These are phyloP conservation scores for Dichotomocladium elegans DNA, from an alignment of 371 early-diverging fungal genomes.

Conservation along the genomic window DNA sequence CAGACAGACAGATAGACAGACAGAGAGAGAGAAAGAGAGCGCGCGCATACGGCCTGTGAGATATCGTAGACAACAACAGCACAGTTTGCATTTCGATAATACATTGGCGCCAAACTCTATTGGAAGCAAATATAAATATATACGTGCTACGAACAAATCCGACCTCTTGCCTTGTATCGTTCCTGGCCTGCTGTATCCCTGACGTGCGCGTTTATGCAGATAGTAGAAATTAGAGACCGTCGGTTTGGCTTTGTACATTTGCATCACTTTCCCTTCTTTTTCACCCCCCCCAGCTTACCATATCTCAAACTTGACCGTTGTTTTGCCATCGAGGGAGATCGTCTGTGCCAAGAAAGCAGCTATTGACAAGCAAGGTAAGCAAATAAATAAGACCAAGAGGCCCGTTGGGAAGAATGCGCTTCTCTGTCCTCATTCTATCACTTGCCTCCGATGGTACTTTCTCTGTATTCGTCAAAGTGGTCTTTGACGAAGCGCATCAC, in stretches of 20 bases:
- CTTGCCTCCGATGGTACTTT: conserved; percentile 95
- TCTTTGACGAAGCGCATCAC: conserved; percentile 96
- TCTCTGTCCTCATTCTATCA: not conserved
- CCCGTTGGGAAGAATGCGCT: conserved; percentile 10
- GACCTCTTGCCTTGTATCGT: conserved; percentile 73
- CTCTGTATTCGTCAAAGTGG: conserved; percentile 96
- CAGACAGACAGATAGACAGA: not conserved
- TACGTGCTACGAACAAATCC: not conserved
- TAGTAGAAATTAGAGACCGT: not conserved
- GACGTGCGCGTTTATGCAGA: conserved; percentile 6
- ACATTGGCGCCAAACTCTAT: conserved; percentile 97
- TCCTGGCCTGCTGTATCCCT: conserved; percentile 97
- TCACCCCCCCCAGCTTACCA: no score
- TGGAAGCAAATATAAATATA: not conserved
- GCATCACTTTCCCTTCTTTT: no score
- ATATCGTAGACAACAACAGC: conserved; percentile 98
- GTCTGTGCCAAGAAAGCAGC: conserved; percentile 85
- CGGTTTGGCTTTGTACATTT: no score
- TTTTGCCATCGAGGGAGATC: conserved; percentile 64
- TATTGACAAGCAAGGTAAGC: conserved; percentile 18
- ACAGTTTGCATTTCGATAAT: conserved; percentile 96
- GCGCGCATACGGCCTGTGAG: conserved; percentile 73
- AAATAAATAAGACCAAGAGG: conserved; percentile 40
- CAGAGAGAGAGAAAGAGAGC: not conserved
- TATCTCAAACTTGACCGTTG: conserved; percentile 82